Conservation (phyloP, 2,329 filamentous ascomycete species). For the Pseudogymnoascus sp. region DNA sequence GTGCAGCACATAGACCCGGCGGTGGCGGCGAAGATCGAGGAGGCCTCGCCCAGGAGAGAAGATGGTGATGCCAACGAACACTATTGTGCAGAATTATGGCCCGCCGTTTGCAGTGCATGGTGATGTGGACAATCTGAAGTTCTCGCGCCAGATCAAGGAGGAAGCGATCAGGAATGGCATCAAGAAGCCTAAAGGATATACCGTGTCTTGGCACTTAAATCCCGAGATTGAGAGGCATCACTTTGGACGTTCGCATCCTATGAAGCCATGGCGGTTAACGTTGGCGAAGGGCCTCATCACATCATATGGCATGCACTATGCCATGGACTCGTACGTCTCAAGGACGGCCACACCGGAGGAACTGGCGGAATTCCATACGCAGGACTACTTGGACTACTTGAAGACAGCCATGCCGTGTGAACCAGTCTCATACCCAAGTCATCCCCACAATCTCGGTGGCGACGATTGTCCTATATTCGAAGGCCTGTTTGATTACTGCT, state of each 20-base stretch:
- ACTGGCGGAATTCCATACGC: slow-evolving; percentile 75
- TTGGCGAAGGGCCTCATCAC: slow-evolving; percentile 92
- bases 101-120: slow-evolving; percentile 24
- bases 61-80: slow-evolving; percentile 24
- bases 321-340: slow-evolving; percentile 90
- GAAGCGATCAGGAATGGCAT: slow-evolving; percentile 54
- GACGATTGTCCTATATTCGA: slow-evolving; percentile 97
- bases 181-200: slow-evolving; percentile 73
- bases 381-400: slow-evolving; percentile 87
- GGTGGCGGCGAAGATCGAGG: not conserved
- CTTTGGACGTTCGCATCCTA: slow-evolving; percentile 93
- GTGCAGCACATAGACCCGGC: not conserved
- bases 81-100: slow-evolving; percentile 27
- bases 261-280: slow-evolving; percentile 97
- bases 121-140: slow-evolving; percentile 22
- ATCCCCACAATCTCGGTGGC: slow-evolving; percentile 76
- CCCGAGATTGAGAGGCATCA: slow-evolving; percentile 93
- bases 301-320: slow-evolving; percentile 90
- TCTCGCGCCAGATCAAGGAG: slow-evolving; percentile 21
- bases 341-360: slow-evolving; percentile 81
- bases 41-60: slow-evolving; percentile 9
- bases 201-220: slow-evolving; percentile 92
- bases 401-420: slow-evolving; percentile 62
- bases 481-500: slow-evolving; percentile 90
- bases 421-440: slow-evolving; percentile 47